Evolutionary conservation across 2,329 filamentous ascomycete species (phyloP).

Genomic region (Zasmidium citrigriseum): DNA sequence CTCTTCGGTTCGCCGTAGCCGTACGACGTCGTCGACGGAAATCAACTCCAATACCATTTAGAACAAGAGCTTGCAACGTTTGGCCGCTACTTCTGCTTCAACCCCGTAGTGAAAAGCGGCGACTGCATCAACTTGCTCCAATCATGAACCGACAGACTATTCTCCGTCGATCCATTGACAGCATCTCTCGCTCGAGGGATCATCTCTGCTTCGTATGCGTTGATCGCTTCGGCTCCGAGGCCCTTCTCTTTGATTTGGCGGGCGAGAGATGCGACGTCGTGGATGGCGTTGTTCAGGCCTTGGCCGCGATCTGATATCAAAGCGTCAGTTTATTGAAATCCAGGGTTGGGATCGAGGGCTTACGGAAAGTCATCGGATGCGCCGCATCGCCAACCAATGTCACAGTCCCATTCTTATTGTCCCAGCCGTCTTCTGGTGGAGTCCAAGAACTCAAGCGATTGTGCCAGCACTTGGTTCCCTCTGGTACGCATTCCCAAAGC

Average conservation of each 20-base stretch:
- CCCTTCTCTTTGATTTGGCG: constrained; percentile 14
- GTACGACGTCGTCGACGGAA: not conserved
- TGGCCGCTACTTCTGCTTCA: constrained; percentile 23
- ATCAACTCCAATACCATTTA: too few species aligned
- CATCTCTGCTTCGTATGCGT: constrained; percentile 19
- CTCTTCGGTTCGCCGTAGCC: too few species aligned
- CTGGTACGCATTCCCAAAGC: constrained; percentile 18
- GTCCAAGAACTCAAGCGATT: constrained; percentile 27
- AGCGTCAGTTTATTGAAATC: too few species aligned
- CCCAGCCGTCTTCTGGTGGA: constrained; percentile 19
- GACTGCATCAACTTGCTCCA: constrained; percentile 18
- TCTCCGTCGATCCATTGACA: constrained; percentile 14
- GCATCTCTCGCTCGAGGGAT: constrained; percentile 18
- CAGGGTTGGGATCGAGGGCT: constrained; percentile 5
- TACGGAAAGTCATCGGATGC: constrained; percentile 44
- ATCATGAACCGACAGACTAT: constrained; percentile 19
- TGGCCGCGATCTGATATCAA: constrained; percentile 47
- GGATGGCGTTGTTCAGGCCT: constrained; percentile 46
- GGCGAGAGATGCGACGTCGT: constrained; percentile 36
- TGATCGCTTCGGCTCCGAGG: constrained; percentile 10
- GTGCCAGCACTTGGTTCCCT: constrained; percentile 22
- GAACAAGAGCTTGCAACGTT: too few species aligned
- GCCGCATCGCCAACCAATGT: constrained; percentile 41
- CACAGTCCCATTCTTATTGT: constrained; percentile 30
- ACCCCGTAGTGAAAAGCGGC: constrained; percentile 18